Evolutionary conservation across 306 rosid genomes (phyloP).

Genomic region (Gastrolobium villosum): DNA sequence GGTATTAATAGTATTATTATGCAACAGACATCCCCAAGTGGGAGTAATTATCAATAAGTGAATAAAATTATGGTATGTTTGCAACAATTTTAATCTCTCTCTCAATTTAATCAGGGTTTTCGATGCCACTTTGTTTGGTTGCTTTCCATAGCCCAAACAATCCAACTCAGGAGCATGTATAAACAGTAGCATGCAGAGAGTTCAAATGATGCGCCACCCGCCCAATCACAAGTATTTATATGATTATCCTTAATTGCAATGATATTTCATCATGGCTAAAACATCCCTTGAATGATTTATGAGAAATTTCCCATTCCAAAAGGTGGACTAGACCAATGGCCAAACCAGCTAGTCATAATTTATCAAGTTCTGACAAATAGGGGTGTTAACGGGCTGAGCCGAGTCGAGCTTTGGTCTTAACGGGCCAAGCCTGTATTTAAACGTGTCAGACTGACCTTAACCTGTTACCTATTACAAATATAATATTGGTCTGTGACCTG

Average conservation of each 20-base stretch:
- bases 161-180: slow-evolving; percentile 32
- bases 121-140: background rate
- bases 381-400: no score
- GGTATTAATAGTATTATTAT: slow-evolving; percentile 11
- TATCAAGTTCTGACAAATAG: no score
- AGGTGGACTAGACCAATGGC: background rate
- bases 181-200: background rate
- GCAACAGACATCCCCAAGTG: slow-evolving; percentile 12
- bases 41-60: slow-evolving; percentile 32
- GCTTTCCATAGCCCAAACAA: background rate
- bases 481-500: no score
- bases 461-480: no score
- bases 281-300: background rate
- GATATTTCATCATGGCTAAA: background rate
- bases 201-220: background rate
- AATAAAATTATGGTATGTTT: slow-evolving; percentile 22
- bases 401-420: no score
- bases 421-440: no score
- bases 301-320: background rate
- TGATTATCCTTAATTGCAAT: background rate
- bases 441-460: no score
- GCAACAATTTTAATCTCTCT: background rate
- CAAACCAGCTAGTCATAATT: background rate
- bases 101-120: slow-evolving; percentile 25
- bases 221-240: background rate